These are phyloP conservation scores for Arthrocladium fulminans DNA, from an alignment of 2,329 filamentous ascomycete species.

Conservation along the genomic window DNA sequence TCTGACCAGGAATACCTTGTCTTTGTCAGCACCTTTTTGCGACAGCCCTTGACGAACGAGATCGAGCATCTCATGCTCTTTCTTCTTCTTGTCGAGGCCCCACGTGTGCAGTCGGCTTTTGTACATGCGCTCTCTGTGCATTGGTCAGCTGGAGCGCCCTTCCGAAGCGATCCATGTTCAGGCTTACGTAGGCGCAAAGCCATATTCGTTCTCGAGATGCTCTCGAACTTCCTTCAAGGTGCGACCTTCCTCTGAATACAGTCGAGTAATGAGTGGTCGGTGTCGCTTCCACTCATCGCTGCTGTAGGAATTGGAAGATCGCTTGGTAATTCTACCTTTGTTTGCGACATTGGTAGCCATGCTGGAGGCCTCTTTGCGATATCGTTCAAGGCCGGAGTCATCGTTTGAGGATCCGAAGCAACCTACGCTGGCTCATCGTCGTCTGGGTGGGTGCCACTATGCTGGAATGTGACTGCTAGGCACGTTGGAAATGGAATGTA, in stretches of 20 bases:
- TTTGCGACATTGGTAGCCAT: conserved; percentile 11
- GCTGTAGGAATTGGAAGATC: conserved; percentile 23
- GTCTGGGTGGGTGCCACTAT: neutral
- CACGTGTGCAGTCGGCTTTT: conserved; percentile 18
- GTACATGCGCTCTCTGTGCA: conserved; percentile 22
- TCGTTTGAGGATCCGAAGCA: neutral
- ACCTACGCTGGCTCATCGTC: neutral
- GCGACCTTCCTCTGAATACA: conserved; percentile 23
- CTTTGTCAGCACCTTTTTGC: conserved; percentile 21
- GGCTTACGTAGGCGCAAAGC: conserved; percentile 22
- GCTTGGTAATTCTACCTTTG: conserved; percentile 18
- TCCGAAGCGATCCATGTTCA: neutral
- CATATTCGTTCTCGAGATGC: conserved; percentile 20
- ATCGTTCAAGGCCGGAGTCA: neutral
- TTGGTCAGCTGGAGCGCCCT: conserved; percentile 4
- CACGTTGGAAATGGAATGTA: conserved; percentile 2
- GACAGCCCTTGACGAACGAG: conserved; percentile 21
- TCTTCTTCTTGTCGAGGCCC: conserved; percentile 22
- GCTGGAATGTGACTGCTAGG: neutral
- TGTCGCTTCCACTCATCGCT: conserved; percentile 23
- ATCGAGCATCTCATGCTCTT: conserved; percentile 25
- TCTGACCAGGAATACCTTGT: conserved; percentile 22
- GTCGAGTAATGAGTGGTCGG: conserved; percentile 19
- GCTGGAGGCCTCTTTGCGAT: neutral
- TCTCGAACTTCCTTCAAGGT: conserved; percentile 23